phyloP scores from a whole-genome alignment of 2,329 filamentous ascomycete genomes.

The Xylariaceae sp. region DNA sequence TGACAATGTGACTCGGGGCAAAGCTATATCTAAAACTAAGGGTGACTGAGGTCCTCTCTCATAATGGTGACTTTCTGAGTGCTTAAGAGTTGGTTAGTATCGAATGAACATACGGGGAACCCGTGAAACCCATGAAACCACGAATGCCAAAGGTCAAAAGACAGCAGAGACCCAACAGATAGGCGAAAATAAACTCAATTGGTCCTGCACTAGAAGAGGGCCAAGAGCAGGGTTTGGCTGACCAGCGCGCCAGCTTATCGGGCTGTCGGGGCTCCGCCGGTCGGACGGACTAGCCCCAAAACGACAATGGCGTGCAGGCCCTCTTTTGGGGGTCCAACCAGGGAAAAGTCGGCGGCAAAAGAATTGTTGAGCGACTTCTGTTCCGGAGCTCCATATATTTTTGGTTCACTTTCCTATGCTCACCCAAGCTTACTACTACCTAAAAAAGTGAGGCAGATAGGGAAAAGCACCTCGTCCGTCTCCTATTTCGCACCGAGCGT shows the following conservation, averaged over 20 bases:
- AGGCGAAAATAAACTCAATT: too few species aligned
- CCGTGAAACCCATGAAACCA: too few species aligned
- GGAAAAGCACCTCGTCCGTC: constrained; percentile 12
- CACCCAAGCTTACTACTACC: constrained; percentile 20
- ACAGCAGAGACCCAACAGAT: too few species aligned
- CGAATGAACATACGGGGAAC: too few species aligned
- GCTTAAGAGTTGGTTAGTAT: too few species aligned
- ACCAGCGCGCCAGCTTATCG: constrained; percentile 9
- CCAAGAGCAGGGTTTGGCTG: too few species aligned
- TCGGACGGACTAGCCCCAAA: constrained; percentile 25
- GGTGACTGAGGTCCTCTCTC: too few species aligned
- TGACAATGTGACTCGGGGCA: too few species aligned
- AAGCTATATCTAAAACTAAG: too few species aligned
- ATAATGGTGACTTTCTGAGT: too few species aligned
- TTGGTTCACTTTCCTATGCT: constrained; percentile 13
- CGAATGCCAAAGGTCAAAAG: too few species aligned
- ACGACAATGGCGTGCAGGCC: constrained; percentile 6
- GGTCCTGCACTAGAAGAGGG: too few species aligned
- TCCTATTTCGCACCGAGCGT: constrained; percentile 19
- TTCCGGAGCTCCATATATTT: constrained; percentile 28
- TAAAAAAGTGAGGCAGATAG: constrained; percentile 10
- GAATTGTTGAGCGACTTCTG: constrained; percentile 31
- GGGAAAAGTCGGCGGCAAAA: constrained; percentile 13
- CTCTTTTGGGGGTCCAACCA: not conserved
- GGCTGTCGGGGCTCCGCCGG: constrained; percentile 20